These are phyloP conservation scores for Botrytis squamosa DNA, from an alignment of 2,329 filamentous ascomycete species.

Conservation along the genomic window DNA sequence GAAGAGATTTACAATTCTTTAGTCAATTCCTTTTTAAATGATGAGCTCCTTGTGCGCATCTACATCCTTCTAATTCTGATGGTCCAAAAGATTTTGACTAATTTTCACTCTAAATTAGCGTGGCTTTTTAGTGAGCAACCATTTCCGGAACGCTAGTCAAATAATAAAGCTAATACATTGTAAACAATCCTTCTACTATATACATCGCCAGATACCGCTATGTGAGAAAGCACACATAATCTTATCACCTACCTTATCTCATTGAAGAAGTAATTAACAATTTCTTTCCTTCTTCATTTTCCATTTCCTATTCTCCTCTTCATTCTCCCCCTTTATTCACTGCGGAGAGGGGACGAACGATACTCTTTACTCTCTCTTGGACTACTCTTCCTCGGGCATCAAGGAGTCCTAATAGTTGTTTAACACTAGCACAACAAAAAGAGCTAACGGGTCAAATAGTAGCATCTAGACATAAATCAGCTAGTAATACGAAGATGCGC, in stretches of 20 bases:
- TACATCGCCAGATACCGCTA: background rate
- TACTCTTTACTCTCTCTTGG: no score
- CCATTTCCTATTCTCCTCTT: background rate
- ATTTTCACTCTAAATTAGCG: background rate
- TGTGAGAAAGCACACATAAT: background rate
- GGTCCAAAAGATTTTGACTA: background rate
- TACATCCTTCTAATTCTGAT: background rate
- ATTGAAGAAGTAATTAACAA: background rate
- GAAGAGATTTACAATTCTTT: background rate
- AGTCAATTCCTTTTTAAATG: background rate
- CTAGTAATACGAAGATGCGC: no score
- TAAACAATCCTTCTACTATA: background rate
- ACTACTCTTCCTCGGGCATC: background rate
- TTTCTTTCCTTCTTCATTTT: background rate
- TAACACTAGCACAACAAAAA: no score
- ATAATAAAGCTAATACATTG: background rate
- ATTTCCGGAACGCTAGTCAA: background rate
- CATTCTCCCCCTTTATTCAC: background rate
- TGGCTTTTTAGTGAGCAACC: background rate
- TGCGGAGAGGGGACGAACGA: no score
- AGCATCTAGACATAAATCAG: no score
- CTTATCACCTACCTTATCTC: fast-evolving
- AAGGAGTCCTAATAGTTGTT: background rate
- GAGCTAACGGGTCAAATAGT: no score
- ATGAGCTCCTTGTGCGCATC: background rate